phyloP scores from a whole-genome alignment of 257 asterid species.

The Salvia rosmarinus region DNA sequence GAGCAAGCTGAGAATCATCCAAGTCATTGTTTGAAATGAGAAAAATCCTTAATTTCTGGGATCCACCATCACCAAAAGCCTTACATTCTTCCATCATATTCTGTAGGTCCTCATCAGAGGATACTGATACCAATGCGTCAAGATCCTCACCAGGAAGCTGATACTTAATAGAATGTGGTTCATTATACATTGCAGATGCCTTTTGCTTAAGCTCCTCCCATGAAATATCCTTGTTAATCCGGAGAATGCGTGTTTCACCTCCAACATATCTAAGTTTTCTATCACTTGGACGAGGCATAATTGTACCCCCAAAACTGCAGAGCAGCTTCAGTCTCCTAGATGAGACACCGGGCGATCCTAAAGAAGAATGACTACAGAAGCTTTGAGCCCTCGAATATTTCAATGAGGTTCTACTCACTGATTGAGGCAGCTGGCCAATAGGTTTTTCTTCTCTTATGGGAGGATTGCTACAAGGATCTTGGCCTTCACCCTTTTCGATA shows the following conservation, averaged over 20 bases:
- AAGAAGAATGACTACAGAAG: slow-evolving; percentile 48
- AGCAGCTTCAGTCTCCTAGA: slow-evolving; percentile 63
- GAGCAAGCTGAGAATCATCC: slow-evolving; percentile 69
- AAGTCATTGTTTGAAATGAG: slow-evolving; percentile 64
- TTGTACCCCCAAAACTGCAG: slow-evolving; percentile 89
- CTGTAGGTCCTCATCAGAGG: slow-evolving; percentile 85
- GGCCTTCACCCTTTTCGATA: slow-evolving; percentile 49
- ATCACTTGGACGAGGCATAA: slow-evolving; percentile 96
- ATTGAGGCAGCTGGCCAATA: slow-evolving; percentile 44
- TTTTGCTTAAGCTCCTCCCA: slow-evolving; percentile 77
- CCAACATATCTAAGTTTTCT: slow-evolving; percentile 92
- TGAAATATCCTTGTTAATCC: slow-evolving; percentile 65
- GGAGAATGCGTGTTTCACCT: slow-evolving; percentile 84
- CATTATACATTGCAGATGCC: slow-evolving; percentile 50
- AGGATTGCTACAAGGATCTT: slow-evolving; percentile 49
- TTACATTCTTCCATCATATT: slow-evolving; percentile 92
- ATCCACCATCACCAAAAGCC: slow-evolving; percentile 58
- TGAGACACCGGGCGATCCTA: slow-evolving; percentile 50
- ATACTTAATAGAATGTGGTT: slow-evolving; percentile 69
- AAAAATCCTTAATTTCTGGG: slow-evolving; percentile 75
- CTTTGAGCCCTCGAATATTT: slow-evolving; percentile 39
- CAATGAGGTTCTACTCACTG: slow-evolving; percentile 51
- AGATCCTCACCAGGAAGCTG: slow-evolving; percentile 99
- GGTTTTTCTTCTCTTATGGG: slow-evolving; percentile 52
- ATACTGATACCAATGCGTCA: slow-evolving; percentile 88